These are phyloP conservation scores for Parafenestella ontariensis DNA, from an alignment of 2,329 filamentous ascomycete genomes.

Conservation along the genomic window DNA sequence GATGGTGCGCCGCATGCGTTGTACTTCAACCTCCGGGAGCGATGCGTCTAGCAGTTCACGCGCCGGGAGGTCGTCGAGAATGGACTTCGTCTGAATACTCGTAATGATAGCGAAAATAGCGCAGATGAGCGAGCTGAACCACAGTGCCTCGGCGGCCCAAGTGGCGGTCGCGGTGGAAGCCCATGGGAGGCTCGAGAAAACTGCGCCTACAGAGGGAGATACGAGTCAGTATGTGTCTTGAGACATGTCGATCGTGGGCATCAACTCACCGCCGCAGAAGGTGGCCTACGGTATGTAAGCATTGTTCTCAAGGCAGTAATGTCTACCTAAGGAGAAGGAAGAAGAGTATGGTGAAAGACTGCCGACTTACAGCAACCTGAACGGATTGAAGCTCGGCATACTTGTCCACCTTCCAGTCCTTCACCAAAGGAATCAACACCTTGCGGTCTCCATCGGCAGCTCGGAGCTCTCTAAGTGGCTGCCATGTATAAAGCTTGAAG, in stretches of 20 bases:
- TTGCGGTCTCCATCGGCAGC: conserved; percentile 24
- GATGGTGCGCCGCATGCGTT: conserved; percentile 27
- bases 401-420: conserved; percentile 37
- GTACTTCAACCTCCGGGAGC: conserved; percentile 28
- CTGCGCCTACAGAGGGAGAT: conserved; percentile 9
- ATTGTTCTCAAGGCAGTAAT: background rate
- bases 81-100: conserved; percentile 35
- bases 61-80: conserved; percentile 36
- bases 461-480: conserved; percentile 30
- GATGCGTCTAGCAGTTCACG: conserved; percentile 21
- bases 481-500: conserved; percentile 42
- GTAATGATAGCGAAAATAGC: conserved; percentile 40
- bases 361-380: conserved; percentile 31
- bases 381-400: conserved; percentile 36
- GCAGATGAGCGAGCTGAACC: conserved; percentile 32
- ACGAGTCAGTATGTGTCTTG: background rate
- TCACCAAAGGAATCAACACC: conserved; percentile 22
- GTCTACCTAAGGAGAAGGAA: background rate
- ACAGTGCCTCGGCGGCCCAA: conserved; percentile 34
- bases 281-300: conserved; percentile 25
- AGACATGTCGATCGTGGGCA: background rate
- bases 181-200: conserved; percentile 30
- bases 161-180: conserved; percentile 16
- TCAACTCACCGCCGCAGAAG: conserved; percentile 29
- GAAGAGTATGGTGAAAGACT: background rate